Evolutionary conservation across 2,329 filamentous ascomycete species (phyloP).

Genomic region (Trichoderma arundinaceum): DNA sequence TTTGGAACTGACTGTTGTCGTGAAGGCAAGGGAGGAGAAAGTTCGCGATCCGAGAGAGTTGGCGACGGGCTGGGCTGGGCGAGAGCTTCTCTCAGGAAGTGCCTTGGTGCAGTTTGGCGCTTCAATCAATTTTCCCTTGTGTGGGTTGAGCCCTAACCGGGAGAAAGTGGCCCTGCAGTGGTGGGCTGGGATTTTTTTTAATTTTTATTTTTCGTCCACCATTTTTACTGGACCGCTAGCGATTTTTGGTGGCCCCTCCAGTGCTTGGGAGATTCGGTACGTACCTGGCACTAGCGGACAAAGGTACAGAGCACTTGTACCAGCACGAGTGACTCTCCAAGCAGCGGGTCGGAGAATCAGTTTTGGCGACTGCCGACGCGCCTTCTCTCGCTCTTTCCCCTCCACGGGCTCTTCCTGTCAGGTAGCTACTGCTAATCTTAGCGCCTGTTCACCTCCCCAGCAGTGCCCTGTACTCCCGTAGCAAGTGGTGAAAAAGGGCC

Average conservation of each 20-base stretch:
- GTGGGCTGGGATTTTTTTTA: conserved; percentile 9
- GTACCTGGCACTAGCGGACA: not conserved
- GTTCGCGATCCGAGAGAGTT: conserved; percentile 28
- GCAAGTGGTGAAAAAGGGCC: no score
- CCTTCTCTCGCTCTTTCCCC: not conserved
- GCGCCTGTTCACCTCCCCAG: not conserved
- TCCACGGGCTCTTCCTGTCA: not conserved
- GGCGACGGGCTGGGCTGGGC: conserved; percentile 25
- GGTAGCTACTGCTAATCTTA: no score
- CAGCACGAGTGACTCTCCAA: no score
- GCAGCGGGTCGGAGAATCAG: conserved; percentile 33
- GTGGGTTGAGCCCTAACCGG: conserved; percentile 44
- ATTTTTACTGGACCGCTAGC: no score
- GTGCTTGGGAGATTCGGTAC: not conserved
- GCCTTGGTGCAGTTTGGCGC: conserved; percentile 23
- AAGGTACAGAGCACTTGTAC: not conserved
- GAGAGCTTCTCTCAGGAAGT: conserved; percentile 29
- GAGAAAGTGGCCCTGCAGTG: conserved; percentile 1
- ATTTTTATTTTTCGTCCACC: not conserved
- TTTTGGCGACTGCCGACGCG: conserved; percentile 34
- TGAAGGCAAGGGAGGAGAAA: conserved; percentile 29
- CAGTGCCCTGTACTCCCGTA: not conserved
- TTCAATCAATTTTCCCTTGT: conserved; percentile 35
- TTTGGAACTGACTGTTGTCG: conserved; percentile 31
- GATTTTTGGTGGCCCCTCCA: no score